These are phyloP conservation scores for Melampsora larici-populina DNA, from an alignment of 1,284 basidiomycete genomes.

Conservation along the genomic window DNA sequence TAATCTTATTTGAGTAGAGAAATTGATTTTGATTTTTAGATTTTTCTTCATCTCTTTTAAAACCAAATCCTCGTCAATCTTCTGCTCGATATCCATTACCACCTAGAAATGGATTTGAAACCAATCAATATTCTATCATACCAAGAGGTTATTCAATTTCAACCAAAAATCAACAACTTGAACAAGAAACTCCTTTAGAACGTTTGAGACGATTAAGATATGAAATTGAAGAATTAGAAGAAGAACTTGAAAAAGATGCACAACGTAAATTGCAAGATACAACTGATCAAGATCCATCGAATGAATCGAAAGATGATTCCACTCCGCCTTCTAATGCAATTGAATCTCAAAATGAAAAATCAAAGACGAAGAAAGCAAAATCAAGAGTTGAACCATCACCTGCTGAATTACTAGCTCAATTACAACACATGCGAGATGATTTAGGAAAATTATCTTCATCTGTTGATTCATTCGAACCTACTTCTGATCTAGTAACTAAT, in stretches of 20 bases:
- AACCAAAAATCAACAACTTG: conserved; percentile 40
- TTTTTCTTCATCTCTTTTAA: conserved; percentile 39
- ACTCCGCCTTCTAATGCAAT: not conserved
- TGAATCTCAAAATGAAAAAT: not conserved
- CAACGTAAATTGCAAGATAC: conserved; percentile 45
- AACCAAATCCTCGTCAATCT: conserved; percentile 11
- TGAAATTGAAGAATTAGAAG: conserved; percentile 57
- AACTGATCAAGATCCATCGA: conserved; percentile 21
- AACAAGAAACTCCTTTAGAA: conserved; percentile 55
- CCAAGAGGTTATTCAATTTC: conserved; percentile 28
- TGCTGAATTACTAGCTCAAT: conserved; percentile 22
- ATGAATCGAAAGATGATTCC: not conserved
- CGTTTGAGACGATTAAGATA: conserved; percentile 56
- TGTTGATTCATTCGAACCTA: not conserved
- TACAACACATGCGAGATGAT: conserved; percentile 36
- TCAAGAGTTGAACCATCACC: conserved; percentile 8
- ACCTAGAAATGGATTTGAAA: conserved; percentile 28
- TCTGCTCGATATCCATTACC: conserved; percentile 35
- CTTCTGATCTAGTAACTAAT: not conserved
- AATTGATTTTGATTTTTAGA: conserved; percentile 1
- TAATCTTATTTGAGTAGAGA: not conserved
- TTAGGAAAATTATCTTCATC: conserved; percentile 27
- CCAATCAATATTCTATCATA: conserved; percentile 27
- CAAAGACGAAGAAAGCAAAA: conserved; percentile 5
- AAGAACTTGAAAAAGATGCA: conserved; percentile 50